Base-by-base conservation (phyloP, 768 basidiomycete genomes). In the Pisolithus marmoratus region DNA sequence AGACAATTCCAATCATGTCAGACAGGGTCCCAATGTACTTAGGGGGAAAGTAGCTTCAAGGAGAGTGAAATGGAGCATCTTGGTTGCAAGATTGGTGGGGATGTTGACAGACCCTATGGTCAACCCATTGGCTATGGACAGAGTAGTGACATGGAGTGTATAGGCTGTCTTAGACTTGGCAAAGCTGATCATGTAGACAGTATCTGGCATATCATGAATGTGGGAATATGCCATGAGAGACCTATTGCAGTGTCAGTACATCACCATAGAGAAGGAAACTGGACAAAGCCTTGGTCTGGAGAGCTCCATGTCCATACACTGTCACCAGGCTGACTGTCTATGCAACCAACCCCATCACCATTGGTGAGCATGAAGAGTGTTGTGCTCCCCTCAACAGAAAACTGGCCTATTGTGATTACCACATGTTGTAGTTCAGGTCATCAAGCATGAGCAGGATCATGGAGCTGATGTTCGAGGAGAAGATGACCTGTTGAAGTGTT, bases 231-330 rank as follows among this genome's bases (percentile, higher is more conserved):
- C 70, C 5, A 83, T 73, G 5, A 81, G 73, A 2, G 82, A 82
- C n/a, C 91, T 93, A 56, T 8, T 9, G 2, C 8, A 4, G 12
- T 22, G 23, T 48, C 22, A 60, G 53, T 53, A 51, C 24, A 19
- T 34, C 17, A 19, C 14, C 11, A 38, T 31, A 31, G 29, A 26
- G 26, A 48, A 24, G 34, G 11, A n/a, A 11, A 38, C 2, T 8
- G 17, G 22, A 71, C 82, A 57, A 60, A 90, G 88, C 74, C 77
- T 45, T 83, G 77, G 61, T 89, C 86, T 15, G 74, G 72, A 22
- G 84, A 76, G n/a, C 73, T 75, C 86, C 90, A 93, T 2, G 68
- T 72, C 93, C 92, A 95, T 22, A 70, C 63, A 1, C 71, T 67
- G 9, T 77, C 71, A 1, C 90, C 90, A 1, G 74, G 77, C 3